Conservation (phyloP, 768 basidiomycete genomes). For the Amanita molliuscula region DNA sequence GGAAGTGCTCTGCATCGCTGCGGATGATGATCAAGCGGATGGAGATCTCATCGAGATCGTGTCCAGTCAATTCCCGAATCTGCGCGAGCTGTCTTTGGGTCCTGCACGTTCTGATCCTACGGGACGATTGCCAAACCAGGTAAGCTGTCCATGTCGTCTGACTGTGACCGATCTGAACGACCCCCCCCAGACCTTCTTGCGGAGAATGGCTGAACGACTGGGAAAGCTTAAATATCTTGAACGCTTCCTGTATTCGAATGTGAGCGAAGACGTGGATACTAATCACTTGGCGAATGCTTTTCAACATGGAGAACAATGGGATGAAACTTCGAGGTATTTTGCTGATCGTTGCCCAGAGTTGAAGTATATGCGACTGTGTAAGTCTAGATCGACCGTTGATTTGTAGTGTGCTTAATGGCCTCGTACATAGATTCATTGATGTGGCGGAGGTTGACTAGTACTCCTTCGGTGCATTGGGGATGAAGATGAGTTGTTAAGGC, state of each 20-base stretch:
- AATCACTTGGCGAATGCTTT: background rate
- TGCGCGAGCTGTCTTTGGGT: slow-evolving; percentile 1
- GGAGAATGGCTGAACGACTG: background rate
- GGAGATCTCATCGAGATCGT: background rate
- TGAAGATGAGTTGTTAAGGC: background rate
- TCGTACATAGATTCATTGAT: background rate
- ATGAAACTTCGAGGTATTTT: background rate
- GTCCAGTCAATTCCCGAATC: background rate
- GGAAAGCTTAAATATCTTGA: background rate
- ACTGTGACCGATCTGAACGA: background rate
- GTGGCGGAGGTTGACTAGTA: background rate
- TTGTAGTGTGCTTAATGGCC: background rate
- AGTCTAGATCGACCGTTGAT: background rate
- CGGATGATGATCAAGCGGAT: background rate
- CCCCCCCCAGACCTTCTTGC: background rate
- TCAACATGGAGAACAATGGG: background rate
- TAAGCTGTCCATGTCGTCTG: background rate
- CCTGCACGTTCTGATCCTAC: background rate
- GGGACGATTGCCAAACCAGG: background rate
- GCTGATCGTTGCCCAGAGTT: background rate
- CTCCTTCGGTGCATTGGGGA: background rate
- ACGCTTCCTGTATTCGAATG: background rate
- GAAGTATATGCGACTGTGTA: background rate
- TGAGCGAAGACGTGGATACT: background rate
- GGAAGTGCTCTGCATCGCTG: background rate